Evolutionary conservation across 305 asterid species (phyloP), one percentile per base, ranked within the genome.

Genomic region (Fraxinus platypoda): DNA sequence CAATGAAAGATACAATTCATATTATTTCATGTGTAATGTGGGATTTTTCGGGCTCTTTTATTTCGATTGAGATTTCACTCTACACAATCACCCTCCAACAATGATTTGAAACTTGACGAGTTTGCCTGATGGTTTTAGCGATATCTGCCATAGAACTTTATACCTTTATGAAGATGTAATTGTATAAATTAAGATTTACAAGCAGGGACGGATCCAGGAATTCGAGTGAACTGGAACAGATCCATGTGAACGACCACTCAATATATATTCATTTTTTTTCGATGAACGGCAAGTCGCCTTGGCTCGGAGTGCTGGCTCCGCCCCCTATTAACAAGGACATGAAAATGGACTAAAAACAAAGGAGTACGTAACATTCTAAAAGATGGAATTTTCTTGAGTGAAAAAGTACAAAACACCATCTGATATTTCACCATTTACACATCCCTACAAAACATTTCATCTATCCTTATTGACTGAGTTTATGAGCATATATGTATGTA

Each of bases 391-490:
- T 62, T 23, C 13, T 62, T 0, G 9, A 70, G 75, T 12, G 37
- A 70, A 70, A 5, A 70, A 70, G 23, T 28, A 11, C 38, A 31
- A 30, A 15, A 9, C 75, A 13, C 38, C 35, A 70, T 19, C 23
- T 28, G 74, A 19, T 25, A 11, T 28, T 3, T 68, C 74, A 28
- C 8, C 74, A 68, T 11, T 68, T 11, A 68, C 74, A 68, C 74
- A 11, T 21, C 30, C 6, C 74, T 87, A 87, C 89, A 88, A 57
- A 49, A 76, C 23, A 35, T 52, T 72, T 19, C 35, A 21, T 28
- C 75, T 13, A 4, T 25, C 2, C 38, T 70, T 70, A 30, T 30
- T 70, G 2, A 28, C 75, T 6, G 21, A 25, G 37, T 25, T 68
- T 26, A 68, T 68, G 46, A 33, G 78, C 34, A 78, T 31, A 68